phyloP scores from a whole-genome alignment of 257 asterid genomes.

The Anisodus tanguticus region DNA sequence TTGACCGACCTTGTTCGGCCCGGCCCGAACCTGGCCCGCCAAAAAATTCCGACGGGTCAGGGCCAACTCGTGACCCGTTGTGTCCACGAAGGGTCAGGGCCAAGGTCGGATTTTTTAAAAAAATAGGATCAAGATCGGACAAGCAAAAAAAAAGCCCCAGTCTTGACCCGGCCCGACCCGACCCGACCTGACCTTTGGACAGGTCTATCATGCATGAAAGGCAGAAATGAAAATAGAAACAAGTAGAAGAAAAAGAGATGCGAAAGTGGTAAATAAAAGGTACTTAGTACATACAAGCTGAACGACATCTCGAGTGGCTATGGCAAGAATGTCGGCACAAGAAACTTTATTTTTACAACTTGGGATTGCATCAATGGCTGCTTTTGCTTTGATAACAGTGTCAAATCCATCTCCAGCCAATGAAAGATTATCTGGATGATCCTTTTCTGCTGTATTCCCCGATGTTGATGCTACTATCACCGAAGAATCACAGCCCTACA shows the following conservation, averaged over 20 bases:
- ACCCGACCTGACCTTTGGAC: no score
- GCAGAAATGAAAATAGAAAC: not conserved
- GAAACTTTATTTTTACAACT: constrained; percentile 74
- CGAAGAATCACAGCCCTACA: constrained; percentile 88
- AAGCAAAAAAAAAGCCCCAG: no score
- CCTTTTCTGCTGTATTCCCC: constrained; percentile 74
- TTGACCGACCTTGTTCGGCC: no score
- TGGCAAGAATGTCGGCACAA: constrained; percentile 85
- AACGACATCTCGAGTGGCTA: constrained; percentile 82
- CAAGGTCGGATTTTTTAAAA: no score
- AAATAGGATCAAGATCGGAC: no score
- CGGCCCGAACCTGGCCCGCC: no score
- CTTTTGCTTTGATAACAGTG: constrained; percentile 78
- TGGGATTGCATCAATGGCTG: constrained; percentile 68
- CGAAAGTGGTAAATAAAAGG: not conserved
- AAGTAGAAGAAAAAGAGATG: no score
- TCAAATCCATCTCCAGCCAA: constrained; percentile 96
- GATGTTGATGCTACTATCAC: constrained; percentile 61
- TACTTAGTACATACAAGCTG: constrained; percentile 49
- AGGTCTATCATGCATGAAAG: no score
- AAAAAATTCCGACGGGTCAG: no score
- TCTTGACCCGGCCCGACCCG: no score
- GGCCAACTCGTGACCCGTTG: no score
- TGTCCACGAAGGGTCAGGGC: no score
- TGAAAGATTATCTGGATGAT: constrained; percentile 76